A percentile compares a stretch with the other conserved stretches of the same genome.
These are phyloP conservation scores for Pugionium cornutum DNA, from an alignment of 345 rosid species.

Conservation along the genomic window DNA sequence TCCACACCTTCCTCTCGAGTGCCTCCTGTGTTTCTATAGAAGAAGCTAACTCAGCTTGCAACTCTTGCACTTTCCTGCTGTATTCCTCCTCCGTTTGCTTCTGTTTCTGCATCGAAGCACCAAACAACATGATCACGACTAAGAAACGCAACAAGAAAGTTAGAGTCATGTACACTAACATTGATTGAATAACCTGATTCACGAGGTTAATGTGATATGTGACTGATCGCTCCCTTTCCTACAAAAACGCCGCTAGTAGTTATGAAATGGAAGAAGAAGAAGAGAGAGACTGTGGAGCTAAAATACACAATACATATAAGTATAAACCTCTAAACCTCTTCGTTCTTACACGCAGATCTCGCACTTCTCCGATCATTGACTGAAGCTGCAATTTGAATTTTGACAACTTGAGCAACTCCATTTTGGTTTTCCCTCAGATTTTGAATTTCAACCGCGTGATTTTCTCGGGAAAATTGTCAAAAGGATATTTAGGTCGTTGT, in stretches of 20 bases:
- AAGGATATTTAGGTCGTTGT: conserved; percentile 25
- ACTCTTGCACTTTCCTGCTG: conserved; percentile 55
- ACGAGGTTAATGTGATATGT: conserved; percentile 49
- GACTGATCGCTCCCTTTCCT: conserved; percentile 65
- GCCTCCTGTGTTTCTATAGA: conserved; percentile 54
- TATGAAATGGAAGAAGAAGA: background rate
- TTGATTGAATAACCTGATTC: conserved; percentile 51
- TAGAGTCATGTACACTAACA: conserved; percentile 4
- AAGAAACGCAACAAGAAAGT: conserved; percentile 8
- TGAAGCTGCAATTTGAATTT: conserved; percentile 82
- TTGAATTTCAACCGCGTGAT: conserved; percentile 29
- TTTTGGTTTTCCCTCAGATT: conserved; percentile 38
- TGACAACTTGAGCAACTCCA: conserved; percentile 82
- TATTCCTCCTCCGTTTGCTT: conserved; percentile 74
- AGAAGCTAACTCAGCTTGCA: conserved; percentile 57
- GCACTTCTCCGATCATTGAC: conserved; percentile 59
- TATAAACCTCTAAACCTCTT: conserved; percentile 10
- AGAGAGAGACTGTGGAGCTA: conserved; percentile 15
- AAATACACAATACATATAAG: conserved; percentile 17
- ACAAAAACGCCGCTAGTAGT: conserved; percentile 20
- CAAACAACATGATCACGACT: conserved; percentile 1
- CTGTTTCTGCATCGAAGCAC: conserved; percentile 56
- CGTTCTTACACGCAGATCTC: conserved; percentile 61
- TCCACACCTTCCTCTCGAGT: conserved; percentile 63
- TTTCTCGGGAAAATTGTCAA: conserved; percentile 25